Evolutionary conservation across 257 asterid genomes (phyloP).

Genomic region (Ocimum tenuiflorum): DNA sequence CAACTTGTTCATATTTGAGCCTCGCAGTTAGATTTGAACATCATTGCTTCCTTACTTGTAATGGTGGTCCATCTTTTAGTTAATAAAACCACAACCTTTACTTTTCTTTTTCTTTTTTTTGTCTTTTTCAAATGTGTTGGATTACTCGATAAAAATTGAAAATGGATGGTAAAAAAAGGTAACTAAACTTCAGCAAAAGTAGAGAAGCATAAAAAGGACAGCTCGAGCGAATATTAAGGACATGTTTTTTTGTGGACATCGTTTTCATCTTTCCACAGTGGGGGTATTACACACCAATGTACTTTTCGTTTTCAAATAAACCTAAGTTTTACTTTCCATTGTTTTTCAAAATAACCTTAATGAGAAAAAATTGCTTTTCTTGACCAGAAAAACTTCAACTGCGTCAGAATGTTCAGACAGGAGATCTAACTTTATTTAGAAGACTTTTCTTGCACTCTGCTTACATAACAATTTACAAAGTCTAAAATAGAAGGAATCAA

Average conservation of each 20-base stretch:
- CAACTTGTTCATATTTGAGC: neutral
- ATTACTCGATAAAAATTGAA: neutral
- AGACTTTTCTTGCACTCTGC: neutral
- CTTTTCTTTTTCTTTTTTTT: neutral
- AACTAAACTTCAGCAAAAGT: neutral
- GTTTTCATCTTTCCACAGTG: neutral
- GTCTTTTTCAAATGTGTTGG: neutral
- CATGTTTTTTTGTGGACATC: neutral
- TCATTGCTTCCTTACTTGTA: neutral
- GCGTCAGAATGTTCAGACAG: neutral
- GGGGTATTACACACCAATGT: slow-evolving; percentile 3
- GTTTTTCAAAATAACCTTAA: neutral
- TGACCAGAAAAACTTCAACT: neutral
- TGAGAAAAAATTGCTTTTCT: neutral
- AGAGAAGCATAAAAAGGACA: neutral
- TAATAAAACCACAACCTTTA: no score
- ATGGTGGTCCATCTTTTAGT: no score
- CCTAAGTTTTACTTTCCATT: neutral
- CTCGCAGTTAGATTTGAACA: neutral
- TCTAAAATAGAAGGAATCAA: neutral
- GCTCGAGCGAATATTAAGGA: neutral
- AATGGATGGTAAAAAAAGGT: neutral
- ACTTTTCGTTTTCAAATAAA: no score
- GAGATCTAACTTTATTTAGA: neutral
- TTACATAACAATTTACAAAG: slow-evolving; percentile 7